A percentile compares a stretch with the other conserved stretches of the same genome.
These are phyloP conservation scores for Chrysanthemum makinoi DNA, from an alignment of 129 eudicot genomes.

Conservation along the genomic window DNA sequence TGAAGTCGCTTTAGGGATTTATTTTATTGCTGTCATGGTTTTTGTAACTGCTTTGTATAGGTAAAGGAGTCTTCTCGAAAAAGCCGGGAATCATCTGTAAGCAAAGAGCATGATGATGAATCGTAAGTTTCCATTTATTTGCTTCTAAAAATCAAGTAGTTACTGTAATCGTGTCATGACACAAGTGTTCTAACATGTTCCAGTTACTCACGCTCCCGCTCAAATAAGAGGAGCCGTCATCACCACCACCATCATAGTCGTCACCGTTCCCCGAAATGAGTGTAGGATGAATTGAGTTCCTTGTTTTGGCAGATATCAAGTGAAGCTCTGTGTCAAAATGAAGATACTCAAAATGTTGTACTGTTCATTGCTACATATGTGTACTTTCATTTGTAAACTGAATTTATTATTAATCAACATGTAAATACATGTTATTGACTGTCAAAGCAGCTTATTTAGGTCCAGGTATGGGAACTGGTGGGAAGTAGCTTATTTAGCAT, in stretches of 20 bases:
- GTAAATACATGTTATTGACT: constrained; percentile 12
- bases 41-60: constrained; percentile 33
- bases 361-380: constrained; percentile 17
- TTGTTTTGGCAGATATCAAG: constrained; percentile 7
- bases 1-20: background rate
- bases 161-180: background rate
- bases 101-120: constrained; percentile 49
- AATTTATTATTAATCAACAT: constrained; percentile 26
- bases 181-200: background rate
- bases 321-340: background rate
- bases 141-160: background rate
- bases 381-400: constrained; percentile 25
- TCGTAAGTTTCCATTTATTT: constrained; percentile 42
- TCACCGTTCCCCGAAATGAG: constrained; percentile 38
- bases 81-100: constrained; percentile 48
- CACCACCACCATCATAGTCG: constrained; percentile 28
- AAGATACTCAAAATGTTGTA: constrained; percentile 13
- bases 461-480: too few species aligned
- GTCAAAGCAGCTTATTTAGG: too few species aligned
- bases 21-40: background rate
- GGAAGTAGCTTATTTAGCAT: background rate
- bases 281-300: constrained; percentile 17
- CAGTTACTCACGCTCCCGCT: constrained; percentile 47
- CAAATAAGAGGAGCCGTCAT: constrained; percentile 54
- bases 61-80: constrained; percentile 39